phyloP scores from a whole-genome alignment of 192 early-diverging fungal species.

The Funneliformis geosporum region DNA sequence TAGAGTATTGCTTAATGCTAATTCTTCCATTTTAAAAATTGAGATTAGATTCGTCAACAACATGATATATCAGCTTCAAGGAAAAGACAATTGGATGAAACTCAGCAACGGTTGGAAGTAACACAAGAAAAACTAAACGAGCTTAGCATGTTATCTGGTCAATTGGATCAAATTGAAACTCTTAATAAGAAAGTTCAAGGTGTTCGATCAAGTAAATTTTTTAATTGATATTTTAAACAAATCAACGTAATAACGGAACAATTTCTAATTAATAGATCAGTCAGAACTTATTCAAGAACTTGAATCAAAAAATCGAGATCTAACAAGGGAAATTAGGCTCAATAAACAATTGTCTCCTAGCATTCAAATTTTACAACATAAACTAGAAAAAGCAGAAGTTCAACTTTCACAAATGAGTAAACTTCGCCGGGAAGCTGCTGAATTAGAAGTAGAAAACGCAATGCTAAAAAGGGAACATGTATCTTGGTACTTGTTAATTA shows the following conservation, averaged over 20 bases:
- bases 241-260: not conserved
- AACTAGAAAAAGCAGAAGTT: not conserved
- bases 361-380: conserved; percentile 14
- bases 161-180: conserved; percentile 1
- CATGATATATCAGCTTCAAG: conserved; percentile 6
- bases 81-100: not conserved
- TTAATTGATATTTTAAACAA: not conserved
- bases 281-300: not conserved
- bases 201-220: not conserved
- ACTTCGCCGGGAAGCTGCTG: not conserved
- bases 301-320: not conserved
- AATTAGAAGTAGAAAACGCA: conserved; percentile 24
- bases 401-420: conserved; percentile 9
- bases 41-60: not conserved
- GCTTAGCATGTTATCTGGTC: not conserved
- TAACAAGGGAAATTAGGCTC: not conserved
- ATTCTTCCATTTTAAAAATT: not conserved
- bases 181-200: conserved; percentile 8
- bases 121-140: conserved; percentile 7
- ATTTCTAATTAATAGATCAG: conserved; percentile 2
- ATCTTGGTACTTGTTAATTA: not conserved
- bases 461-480: conserved; percentile 22
- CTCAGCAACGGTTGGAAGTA: conserved; percentile 1
- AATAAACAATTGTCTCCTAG: conserved; percentile 11
- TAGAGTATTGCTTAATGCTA: not conserved